Evolutionary conservation across 495 filamentous ascomycete species (phyloP), one percentile per base, ranked within the genome.

Genomic region (Xylaria venustula): DNA sequence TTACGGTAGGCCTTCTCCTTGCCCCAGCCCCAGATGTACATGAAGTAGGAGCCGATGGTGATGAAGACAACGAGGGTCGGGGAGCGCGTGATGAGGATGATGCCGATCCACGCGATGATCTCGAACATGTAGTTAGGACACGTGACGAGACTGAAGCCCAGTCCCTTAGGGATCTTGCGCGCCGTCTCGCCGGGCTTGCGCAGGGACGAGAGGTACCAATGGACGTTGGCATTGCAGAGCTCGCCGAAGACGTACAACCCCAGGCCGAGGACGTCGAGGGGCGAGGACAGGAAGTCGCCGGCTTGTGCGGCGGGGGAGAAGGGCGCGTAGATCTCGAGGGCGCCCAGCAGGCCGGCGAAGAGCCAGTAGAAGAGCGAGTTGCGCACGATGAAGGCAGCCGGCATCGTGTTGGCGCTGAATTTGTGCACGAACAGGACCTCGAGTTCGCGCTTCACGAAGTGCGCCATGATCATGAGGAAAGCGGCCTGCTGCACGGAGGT

Each of bases 41-140:
- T 98, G 78, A 90, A 89, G 49, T 73, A 75, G 6, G 78, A 79
- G 19, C 89, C 90, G 28, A 89, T 78, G 26, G 76, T 68, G 46
- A 87, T 80, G 70, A 97, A 98, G 20, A 95, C 46, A 8, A 85
- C 73, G 0, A 90, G 87, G 56, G 86, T 85, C 79, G 83, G 88
- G 75, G 87, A 95, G 74, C 90, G 82, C 53, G 82, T 85, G 62
- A 88, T 90, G 22, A 95, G 70, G 46, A 93, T 75, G 15, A 98
- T 79, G 44, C 90, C 92, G 17, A 88, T 53, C 94, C 94, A 98
- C 1, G 91, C 83, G 37, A 94, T 64, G 12, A 88, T 81, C 81
- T 98, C 94, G 68, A 96, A 98, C 77, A 93, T 83, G 77, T 98
- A 98, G 80, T 98, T 98, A 22, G 94, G 94, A 81, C 92, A 95